These are phyloP conservation scores for Neopestalotiopsis sp. DNA, from an alignment of 2,329 filamentous ascomycete species.

Conservation along the genomic window DNA sequence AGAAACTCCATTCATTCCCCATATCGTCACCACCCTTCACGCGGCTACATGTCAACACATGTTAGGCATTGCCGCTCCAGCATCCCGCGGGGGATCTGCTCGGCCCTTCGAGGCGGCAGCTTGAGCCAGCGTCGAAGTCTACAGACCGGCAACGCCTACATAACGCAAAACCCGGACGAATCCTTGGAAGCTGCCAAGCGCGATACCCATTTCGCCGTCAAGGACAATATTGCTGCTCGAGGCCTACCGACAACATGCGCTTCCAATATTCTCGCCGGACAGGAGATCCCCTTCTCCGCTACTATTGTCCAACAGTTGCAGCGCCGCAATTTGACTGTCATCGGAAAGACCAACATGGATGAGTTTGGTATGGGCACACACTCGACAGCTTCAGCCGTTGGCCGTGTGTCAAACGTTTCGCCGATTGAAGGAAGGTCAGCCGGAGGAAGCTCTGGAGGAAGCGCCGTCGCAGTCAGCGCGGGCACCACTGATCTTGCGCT, in stretches of 20 bases:
- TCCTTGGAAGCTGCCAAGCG: neutral
- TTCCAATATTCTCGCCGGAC: constrained; percentile 74
- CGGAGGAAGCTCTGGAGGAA: constrained; percentile 92
- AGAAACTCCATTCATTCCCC: neutral
- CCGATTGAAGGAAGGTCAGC: constrained; percentile 58
- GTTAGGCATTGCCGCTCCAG: constrained; percentile 34
- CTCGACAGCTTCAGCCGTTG: constrained; percentile 70
- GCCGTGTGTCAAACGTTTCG: constrained; percentile 63
- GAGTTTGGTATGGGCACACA: constrained; percentile 97
- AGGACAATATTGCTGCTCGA: constrained; percentile 77
- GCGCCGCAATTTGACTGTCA: constrained; percentile 64
- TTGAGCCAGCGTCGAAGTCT: constrained; percentile 24
- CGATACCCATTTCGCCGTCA: constrained; percentile 62
- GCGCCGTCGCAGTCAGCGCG: constrained; percentile 80
- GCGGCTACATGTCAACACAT: constrained; percentile 41
- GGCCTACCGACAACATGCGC: constrained; percentile 80
- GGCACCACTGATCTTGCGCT: constrained; percentile 68
- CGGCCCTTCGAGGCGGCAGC: constrained; percentile 27
- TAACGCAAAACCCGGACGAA: constrained; percentile 7
- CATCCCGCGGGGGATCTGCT: constrained; percentile 35
- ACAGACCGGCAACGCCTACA: constrained; percentile 19
- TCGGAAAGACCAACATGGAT: constrained; percentile 91
- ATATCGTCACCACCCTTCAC: constrained; percentile 3
- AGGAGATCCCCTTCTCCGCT: constrained; percentile 80
- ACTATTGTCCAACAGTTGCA: constrained; percentile 77